phyloP scores from a whole-genome alignment of 805 yeast genomes.

The Myxozyma melibiosi region DNA sequence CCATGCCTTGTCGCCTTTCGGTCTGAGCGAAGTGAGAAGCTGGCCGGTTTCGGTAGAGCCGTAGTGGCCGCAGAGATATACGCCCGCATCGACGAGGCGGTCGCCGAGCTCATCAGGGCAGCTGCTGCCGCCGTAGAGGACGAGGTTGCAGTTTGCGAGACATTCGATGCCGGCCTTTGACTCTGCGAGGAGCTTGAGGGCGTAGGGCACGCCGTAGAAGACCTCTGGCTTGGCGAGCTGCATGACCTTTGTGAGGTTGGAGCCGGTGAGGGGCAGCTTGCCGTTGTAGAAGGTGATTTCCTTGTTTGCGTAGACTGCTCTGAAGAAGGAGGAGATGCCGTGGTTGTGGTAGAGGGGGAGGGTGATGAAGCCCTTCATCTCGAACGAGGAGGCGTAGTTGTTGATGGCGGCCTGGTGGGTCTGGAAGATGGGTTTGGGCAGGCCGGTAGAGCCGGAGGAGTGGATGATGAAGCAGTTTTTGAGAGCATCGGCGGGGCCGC shows the following conservation, averaged over 20 bases:
- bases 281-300: slow-evolving; percentile 10
- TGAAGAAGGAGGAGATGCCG: slow-evolving; percentile 22
- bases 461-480: slow-evolving; percentile 18
- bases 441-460: slow-evolving; percentile 27
- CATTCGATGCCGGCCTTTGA: slow-evolving; percentile 10
- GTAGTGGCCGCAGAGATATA: slow-evolving; percentile 15
- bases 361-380: slow-evolving; percentile 20
- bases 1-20: slow-evolving; percentile 16
- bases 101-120: slow-evolving; percentile 24
- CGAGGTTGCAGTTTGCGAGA: slow-evolving; percentile 12
- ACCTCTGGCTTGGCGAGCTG: slow-evolving; percentile 4
- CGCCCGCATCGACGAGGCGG: slow-evolving; percentile 15
- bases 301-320: slow-evolving; percentile 15
- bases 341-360: slow-evolving; percentile 22
- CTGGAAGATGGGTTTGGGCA: slow-evolving; percentile 25
- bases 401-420: slow-evolving; percentile 12
- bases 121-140: slow-evolving; percentile 17
- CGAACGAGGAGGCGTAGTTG: slow-evolving; percentile 18
- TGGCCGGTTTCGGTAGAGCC: slow-evolving; percentile 28
- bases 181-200: slow-evolving; percentile 20
- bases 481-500: slow-evolving; percentile 8
- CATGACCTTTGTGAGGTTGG: slow-evolving; percentile 13
- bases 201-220: slow-evolving; percentile 27
- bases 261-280: slow-evolving; percentile 14
- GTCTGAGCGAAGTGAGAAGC: slow-evolving; percentile 15